Conservation (phyloP, 257 asterid genomes). For the Scutellaria galericulata region DNA sequence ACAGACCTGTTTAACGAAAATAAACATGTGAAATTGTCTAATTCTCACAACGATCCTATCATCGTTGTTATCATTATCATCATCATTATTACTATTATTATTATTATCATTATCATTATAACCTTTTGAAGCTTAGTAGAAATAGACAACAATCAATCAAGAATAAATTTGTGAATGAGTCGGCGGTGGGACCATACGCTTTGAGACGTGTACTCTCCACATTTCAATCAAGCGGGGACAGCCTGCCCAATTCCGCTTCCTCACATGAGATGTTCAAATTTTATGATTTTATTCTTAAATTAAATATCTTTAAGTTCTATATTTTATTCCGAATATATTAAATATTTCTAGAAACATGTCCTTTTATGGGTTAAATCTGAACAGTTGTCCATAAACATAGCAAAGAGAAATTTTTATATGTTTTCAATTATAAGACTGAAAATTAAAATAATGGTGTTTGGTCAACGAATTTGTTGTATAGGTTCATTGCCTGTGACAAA, state of each 20-base stretch:
- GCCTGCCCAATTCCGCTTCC: constrained; percentile 18
- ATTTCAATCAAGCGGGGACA: constrained; percentile 27
- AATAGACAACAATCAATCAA: neutral
- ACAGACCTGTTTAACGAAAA: too few relatives aligned
- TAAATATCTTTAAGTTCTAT: neutral
- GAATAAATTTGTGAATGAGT: neutral
- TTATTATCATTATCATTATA: too few relatives aligned
- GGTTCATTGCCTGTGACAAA: constrained; percentile 28
- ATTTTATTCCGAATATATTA: neutral
- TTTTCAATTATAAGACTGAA: neutral
- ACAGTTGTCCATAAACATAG: neutral
- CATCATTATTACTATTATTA: too few relatives aligned
- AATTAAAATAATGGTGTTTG: neutral
- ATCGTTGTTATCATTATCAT: too few relatives aligned
- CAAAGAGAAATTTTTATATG: neutral
- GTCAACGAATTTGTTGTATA: constrained; percentile 32
- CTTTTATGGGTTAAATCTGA: neutral
- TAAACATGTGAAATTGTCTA: too few relatives aligned
- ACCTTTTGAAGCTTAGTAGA: too few relatives aligned
- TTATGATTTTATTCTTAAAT: neutral
- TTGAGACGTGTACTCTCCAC: constrained; percentile 34
- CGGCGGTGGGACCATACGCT: constrained; percentile 6
- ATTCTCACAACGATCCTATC: too few relatives aligned
- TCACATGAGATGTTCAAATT: constrained; percentile 40
- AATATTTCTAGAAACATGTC: neutral